A percentile compares a stretch with the other conserved stretches of the same genome.
These are phyloP conservation scores for Syzygium grande DNA, from an alignment of 345 rosid genomes.

Conservation along the genomic window DNA sequence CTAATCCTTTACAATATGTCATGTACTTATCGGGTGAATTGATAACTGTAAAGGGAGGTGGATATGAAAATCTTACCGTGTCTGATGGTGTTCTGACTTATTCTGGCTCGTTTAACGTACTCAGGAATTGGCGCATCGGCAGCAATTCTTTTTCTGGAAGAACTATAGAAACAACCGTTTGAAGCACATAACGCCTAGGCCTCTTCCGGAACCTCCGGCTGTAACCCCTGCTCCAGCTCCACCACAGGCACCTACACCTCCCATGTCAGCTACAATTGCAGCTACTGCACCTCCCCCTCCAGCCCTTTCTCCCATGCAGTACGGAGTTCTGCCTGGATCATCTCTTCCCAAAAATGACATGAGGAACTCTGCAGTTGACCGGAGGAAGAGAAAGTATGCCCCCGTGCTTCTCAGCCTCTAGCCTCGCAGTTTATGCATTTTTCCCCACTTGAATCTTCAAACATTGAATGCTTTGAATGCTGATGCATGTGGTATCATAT, in stretches of 20 bases:
- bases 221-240: conserved; percentile 31
- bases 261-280: conserved; percentile 35
- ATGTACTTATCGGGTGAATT: not conserved
- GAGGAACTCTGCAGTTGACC: conserved; percentile 60
- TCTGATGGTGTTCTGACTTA: not conserved
- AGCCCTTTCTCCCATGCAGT: conserved; percentile 80
- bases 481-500: not conserved
- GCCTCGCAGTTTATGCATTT: not conserved
- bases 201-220: conserved; percentile 78
- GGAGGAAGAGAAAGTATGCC: conserved; percentile 79
- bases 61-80: not conserved
- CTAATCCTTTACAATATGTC: not conserved
- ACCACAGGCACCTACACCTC: conserved; percentile 29
- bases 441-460: not conserved
- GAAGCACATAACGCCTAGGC: conserved; percentile 87
- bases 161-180: conserved; percentile 89
- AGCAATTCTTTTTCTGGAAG: conserved; percentile 97
- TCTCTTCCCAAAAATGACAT: conserved; percentile 51
- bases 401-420: not conserved
- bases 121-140: conserved; percentile 93
- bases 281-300: conserved; percentile 48
- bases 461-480: not conserved
- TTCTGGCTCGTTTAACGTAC: not conserved
- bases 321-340: conserved; percentile 51
- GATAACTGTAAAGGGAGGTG: not conserved